Evolutionary conservation across 2,329 filamentous ascomycete genomes (phyloP).

Genomic region (Ceratocystis ficicola): DNA sequence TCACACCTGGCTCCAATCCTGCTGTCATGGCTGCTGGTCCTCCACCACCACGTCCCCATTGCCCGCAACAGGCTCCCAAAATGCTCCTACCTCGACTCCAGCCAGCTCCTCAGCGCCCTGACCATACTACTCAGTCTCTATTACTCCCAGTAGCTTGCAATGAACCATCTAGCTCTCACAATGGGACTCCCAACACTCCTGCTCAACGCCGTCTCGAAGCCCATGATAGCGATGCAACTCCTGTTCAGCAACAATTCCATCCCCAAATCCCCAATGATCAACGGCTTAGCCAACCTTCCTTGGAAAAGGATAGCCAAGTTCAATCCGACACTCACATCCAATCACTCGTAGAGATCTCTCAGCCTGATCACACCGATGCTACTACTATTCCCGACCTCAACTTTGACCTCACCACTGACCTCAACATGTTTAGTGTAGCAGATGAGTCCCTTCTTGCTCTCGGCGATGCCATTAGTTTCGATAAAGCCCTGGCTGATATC

Average conservation of each 20-base stretch:
- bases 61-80: constrained; percentile 25
- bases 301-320: not conserved
- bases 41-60: constrained; percentile 21
- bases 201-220: not conserved
- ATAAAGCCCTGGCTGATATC: constrained; percentile 16
- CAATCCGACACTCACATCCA: not conserved
- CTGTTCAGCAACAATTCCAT: not conserved
- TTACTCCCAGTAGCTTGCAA: not conserved
- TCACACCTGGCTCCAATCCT: constrained; percentile 32
- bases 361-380: not conserved
- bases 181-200: not conserved
- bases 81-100: not conserved
- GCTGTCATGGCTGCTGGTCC: constrained; percentile 26
- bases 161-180: not conserved
- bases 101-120: not conserved
- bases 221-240: not conserved
- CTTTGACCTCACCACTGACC: constrained; percentile 16
- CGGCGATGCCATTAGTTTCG: constrained; percentile 14
- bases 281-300: not conserved
- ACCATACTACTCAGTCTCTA: not conserved
- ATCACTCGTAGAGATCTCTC: not conserved
- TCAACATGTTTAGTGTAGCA: constrained; percentile 5
- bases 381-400: not conserved
- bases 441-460: constrained; percentile 15
- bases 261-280: not conserved